These are phyloP conservation scores for Cyberlindnera galapagoensis DNA, from an alignment of 805 yeast genomes.

Conservation along the genomic window DNA sequence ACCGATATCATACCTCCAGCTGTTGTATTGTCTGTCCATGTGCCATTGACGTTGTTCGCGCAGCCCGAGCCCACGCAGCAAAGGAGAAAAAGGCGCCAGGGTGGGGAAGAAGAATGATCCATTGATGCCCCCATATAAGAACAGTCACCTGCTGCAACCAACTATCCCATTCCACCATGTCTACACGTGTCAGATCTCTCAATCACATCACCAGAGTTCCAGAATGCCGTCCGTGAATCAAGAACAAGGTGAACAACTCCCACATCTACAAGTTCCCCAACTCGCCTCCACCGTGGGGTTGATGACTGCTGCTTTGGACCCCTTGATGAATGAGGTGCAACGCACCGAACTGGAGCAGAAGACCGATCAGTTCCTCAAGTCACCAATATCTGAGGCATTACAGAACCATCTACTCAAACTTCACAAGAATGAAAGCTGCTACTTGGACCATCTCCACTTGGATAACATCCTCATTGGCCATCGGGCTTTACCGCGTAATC, in stretches of 20 bases:
- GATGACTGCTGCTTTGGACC: conserved; percentile 50
- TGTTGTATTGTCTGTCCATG: no score
- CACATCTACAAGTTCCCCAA: conserved; percentile 58
- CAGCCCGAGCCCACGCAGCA: no score
- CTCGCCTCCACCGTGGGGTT: conserved; percentile 44
- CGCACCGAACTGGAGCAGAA: conserved; percentile 36
- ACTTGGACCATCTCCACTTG: conserved; percentile 43
- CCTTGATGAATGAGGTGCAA: conserved; percentile 43
- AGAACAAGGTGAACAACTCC: conserved; percentile 30
- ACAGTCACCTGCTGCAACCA: no score
- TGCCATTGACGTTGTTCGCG: no score
- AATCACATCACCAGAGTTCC: no score
- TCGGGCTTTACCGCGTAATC: conserved; percentile 62
- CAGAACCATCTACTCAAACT: conserved; percentile 50
- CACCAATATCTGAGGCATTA: conserved; percentile 35
- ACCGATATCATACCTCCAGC: no score
- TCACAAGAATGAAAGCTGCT: conserved; percentile 38
- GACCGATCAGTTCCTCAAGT: conserved; percentile 38
- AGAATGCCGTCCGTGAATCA: no score
- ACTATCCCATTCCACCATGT: no score
- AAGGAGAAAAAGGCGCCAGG: no score
- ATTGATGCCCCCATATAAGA: no score
- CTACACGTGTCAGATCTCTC: no score
- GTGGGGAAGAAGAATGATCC: no score
- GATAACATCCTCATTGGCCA: conserved; percentile 34